Evolutionary conservation across 345 rosid genomes (phyloP).

Genomic region (Salix koriyanagi): DNA sequence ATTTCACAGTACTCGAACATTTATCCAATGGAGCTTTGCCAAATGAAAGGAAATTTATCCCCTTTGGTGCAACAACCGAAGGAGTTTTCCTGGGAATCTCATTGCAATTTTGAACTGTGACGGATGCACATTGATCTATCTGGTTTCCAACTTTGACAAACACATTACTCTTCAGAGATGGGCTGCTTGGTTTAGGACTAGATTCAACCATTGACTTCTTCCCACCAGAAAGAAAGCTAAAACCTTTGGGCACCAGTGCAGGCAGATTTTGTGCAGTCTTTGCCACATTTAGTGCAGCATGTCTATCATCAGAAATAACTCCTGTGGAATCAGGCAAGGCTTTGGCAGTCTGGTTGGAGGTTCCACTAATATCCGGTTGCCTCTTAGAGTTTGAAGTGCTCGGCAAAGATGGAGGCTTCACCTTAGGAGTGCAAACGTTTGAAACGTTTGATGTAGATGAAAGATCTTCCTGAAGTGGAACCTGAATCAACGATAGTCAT

Average conservation of each 20-base stretch:
- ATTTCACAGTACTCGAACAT: slow-evolving; percentile 20
- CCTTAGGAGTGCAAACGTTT: slow-evolving; percentile 17
- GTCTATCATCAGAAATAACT: slow-evolving; percentile 16
- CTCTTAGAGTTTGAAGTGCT: slow-evolving; percentile 23
- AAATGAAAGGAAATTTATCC: slow-evolving; percentile 56
- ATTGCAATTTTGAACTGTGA: slow-evolving; percentile 17
- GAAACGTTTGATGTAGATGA: slow-evolving; percentile 21
- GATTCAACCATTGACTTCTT: slow-evolving; percentile 21
- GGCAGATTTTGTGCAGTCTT: slow-evolving; percentile 13
- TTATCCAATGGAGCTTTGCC: slow-evolving; percentile 35
- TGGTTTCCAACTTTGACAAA: slow-evolving; percentile 17
- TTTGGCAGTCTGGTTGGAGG: slow-evolving; percentile 12
- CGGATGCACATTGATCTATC: slow-evolving; percentile 23
- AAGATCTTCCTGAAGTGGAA: slow-evolving; percentile 32
- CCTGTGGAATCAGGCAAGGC: slow-evolving; percentile 8
- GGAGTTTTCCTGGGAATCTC: slow-evolving; percentile 21
- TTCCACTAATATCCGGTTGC: slow-evolving; percentile 19
- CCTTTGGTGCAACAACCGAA: slow-evolving; percentile 22
- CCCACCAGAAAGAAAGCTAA: slow-evolving; percentile 37
- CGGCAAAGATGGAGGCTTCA: slow-evolving; percentile 20
- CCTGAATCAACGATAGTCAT: slow-evolving; percentile 20
- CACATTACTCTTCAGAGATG: slow-evolving; percentile 17
- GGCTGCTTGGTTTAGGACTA: slow-evolving; percentile 16
- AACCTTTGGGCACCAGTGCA: slow-evolving; percentile 39
- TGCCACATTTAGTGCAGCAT: slow-evolving; percentile 15